These are phyloP conservation scores for Plasmodium coatneyi DNA, from an alignment of 169 alveolate species.

Conservation along the genomic window DNA sequence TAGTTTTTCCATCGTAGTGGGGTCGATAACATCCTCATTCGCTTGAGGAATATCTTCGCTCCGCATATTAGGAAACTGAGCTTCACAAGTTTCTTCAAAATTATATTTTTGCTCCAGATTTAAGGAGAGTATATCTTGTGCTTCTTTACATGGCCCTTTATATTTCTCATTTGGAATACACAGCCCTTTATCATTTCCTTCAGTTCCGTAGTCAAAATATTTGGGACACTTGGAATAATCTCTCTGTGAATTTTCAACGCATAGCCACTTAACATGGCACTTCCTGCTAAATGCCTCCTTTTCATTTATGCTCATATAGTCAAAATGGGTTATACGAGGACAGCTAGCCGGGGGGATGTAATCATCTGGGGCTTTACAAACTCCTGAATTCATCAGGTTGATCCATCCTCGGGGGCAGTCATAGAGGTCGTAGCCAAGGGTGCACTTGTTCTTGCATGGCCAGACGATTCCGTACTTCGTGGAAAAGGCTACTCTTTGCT, in stretches of 20 bases:
- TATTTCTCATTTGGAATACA: slow-evolving; percentile 64
- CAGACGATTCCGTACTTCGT: slow-evolving; percentile 67
- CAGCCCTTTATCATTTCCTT: slow-evolving; percentile 59
- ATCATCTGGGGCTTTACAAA: slow-evolving; percentile 70
- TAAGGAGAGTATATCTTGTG: slow-evolving; percentile 49
- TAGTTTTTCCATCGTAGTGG: slow-evolving; percentile 54
- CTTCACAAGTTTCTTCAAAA: slow-evolving; percentile 68
- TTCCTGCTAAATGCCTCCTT: slow-evolving; percentile 57
- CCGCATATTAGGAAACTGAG: slow-evolving; percentile 55
- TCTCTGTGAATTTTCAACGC: slow-evolving; percentile 53
- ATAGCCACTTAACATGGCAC: slow-evolving; percentile 71
- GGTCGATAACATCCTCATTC: slow-evolving; percentile 13
- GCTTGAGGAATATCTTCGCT: slow-evolving; percentile 42
- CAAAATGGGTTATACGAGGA: slow-evolving; percentile 72
- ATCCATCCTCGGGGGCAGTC: slow-evolving; percentile 67
- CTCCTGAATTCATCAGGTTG: slow-evolving; percentile 61
- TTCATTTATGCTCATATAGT: slow-evolving; percentile 47
- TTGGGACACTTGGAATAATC: slow-evolving; percentile 67
- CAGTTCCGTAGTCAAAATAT: slow-evolving; percentile 34
- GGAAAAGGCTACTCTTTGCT: slow-evolving; percentile 68
- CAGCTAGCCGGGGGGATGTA: slow-evolving; percentile 39
- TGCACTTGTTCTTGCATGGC: slow-evolving; percentile 67
- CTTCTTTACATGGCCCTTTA: slow-evolving; percentile 62
- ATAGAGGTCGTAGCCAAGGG: slow-evolving; percentile 38
- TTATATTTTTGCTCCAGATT: slow-evolving; percentile 66